These are phyloP conservation scores for Sclerotinia sclerotiorum DNA, from an alignment of 2,329 filamentous ascomycete genomes.

Conservation along the genomic window DNA sequence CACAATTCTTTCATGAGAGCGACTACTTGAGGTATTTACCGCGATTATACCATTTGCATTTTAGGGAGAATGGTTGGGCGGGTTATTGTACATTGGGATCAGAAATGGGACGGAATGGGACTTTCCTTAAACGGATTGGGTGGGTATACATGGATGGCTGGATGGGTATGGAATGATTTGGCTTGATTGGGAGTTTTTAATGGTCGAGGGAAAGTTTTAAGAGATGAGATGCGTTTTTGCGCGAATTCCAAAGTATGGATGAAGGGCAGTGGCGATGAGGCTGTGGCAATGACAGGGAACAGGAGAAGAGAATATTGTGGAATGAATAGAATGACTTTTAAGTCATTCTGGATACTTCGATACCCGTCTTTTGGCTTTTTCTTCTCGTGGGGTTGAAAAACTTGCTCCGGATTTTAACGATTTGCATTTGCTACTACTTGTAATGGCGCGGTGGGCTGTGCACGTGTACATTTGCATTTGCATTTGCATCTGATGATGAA, in stretches of 20 bases:
- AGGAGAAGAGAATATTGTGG: slow-evolving; percentile 8
- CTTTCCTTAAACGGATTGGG: slow-evolving; percentile 8
- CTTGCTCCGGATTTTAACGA: not conserved
- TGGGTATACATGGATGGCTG: slow-evolving; percentile 8
- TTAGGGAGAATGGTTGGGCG: slow-evolving; percentile 14
- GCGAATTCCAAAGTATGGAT: not conserved
- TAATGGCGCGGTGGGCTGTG: slow-evolving; percentile 1
- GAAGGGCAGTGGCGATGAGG: not conserved
- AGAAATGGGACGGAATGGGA: not conserved
- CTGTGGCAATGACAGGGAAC: not conserved
- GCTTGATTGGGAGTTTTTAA: slow-evolving; percentile 5
- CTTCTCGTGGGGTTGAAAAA: not conserved
- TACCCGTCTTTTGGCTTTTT: not conserved
- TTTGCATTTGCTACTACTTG: slow-evolving; percentile 8
- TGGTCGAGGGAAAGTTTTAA: slow-evolving; percentile 3
- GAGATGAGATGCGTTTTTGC: slow-evolving; percentile 1
- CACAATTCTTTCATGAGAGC: not conserved
- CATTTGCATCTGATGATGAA: slow-evolving; percentile 2
- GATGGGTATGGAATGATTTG: not conserved
- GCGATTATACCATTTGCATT: slow-evolving; percentile 17
- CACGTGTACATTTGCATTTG: slow-evolving; percentile 15
- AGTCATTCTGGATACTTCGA: slow-evolving; percentile 17
- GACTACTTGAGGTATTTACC: slow-evolving; percentile 6
- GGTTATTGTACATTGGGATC: slow-evolving; percentile 5
- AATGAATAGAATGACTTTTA: slow-evolving; percentile 4